These are phyloP conservation scores for Diddensiella caesifluorescens DNA, from an alignment of 805 yeast species.

Conservation along the genomic window DNA sequence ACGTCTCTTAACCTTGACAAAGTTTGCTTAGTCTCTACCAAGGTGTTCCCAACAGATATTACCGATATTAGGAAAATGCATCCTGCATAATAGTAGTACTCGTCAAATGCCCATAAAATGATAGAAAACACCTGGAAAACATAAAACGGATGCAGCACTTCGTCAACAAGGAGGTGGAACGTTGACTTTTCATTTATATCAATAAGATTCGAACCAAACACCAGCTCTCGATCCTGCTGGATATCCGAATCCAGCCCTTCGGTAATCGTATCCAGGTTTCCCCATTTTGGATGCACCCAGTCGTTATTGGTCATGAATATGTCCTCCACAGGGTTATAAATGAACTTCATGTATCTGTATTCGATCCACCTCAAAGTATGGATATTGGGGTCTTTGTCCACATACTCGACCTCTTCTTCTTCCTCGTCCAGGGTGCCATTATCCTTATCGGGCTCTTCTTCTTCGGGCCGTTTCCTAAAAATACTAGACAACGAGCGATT, in stretches of 20 bases:
- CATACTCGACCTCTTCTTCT: conserved; percentile 20
- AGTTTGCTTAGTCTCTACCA: conserved; percentile 79
- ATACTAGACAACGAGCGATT: conserved; percentile 69
- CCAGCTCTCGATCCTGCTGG: conserved; percentile 61
- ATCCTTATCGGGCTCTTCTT: conserved; percentile 4
- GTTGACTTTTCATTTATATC: conserved; percentile 70
- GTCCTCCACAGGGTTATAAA: conserved; percentile 84
- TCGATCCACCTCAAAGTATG: conserved; percentile 67
- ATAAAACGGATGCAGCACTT: conserved; percentile 91
- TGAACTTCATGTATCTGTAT: conserved; percentile 77
- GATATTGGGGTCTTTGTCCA: conserved; percentile 55
- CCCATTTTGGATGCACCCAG: conserved; percentile 86
- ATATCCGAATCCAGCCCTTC: conserved; percentile 68
- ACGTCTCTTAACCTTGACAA: conserved; percentile 66
- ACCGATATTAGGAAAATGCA: conserved; percentile 87
- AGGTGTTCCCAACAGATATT: conserved; percentile 70
- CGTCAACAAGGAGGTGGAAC: conserved; percentile 65
- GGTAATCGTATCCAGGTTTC: conserved; percentile 40
- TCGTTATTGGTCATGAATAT: conserved; percentile 74
- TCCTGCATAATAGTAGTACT: conserved; percentile 87
- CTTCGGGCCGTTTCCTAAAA: conserved; percentile 35
- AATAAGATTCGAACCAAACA: conserved; percentile 74
- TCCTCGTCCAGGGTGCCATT: conserved; percentile 1
- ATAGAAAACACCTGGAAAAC: conserved; percentile 92
- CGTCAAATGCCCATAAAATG: conserved; percentile 85